phyloP scores from a whole-genome alignment of 495 filamentous ascomycete species.

The Aspergillus wentii region DNA sequence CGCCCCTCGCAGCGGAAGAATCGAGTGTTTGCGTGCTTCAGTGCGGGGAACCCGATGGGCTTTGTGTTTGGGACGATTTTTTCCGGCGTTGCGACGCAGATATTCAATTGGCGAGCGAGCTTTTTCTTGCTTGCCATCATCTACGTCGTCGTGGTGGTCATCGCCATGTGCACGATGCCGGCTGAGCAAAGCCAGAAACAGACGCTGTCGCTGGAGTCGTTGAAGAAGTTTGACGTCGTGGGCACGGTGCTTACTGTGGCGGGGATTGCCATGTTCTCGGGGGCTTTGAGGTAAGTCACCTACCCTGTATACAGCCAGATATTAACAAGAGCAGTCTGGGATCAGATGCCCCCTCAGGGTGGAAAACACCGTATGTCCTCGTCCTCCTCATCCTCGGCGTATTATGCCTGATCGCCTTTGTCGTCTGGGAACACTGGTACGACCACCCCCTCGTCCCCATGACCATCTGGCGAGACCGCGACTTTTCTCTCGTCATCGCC shows the following conservation, averaged over 20 bases:
- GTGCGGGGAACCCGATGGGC: constrained; percentile 65
- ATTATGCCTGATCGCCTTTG: constrained; percentile 52
- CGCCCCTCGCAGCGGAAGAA: constrained; percentile 59
- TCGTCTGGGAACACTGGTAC: constrained; percentile 54
- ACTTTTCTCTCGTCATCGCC: constrained; percentile 28
- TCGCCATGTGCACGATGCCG: constrained; percentile 64
- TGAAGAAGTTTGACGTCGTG: constrained; percentile 59
- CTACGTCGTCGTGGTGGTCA: constrained; percentile 51
- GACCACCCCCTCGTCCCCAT: constrained; percentile 31
- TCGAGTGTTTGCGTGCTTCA: constrained; percentile 63
- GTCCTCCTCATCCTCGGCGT: constrained; percentile 59
- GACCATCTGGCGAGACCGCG: constrained; percentile 32
- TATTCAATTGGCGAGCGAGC: constrained; percentile 62
- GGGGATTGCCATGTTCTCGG: constrained; percentile 62
- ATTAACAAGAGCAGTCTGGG: constrained; percentile 29
- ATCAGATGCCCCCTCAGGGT: constrained; percentile 53
- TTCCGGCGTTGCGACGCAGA: constrained; percentile 60
- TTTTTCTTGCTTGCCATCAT: constrained; percentile 64
- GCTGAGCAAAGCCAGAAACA: constrained; percentile 43
- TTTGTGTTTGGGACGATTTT: constrained; percentile 64
- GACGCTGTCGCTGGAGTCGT: constrained; percentile 33
- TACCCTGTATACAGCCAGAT: constrained; percentile 4
- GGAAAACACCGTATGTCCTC: constrained; percentile 61
- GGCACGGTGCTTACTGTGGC: constrained; percentile 60
- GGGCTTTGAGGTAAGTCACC: constrained; percentile 53